A percentile compares a stretch with the other conserved stretches of the same genome.
These are phyloP conservation scores for Ophiostoma quercus DNA, from an alignment of 2,329 filamentous ascomycete genomes.

Conservation along the genomic window DNA sequence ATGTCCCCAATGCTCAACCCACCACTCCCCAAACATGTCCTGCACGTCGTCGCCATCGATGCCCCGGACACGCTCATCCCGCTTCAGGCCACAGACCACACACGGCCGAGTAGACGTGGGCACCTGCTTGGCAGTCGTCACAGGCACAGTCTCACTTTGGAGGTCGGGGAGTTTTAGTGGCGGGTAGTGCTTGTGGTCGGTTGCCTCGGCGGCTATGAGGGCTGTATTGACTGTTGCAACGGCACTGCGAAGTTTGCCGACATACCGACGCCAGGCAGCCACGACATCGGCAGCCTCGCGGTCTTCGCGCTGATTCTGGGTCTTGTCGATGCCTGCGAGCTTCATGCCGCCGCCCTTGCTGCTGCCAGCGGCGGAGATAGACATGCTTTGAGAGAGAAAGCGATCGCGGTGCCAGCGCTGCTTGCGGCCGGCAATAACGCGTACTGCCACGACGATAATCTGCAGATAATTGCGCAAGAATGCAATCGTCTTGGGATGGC, in stretches of 20 bases:
- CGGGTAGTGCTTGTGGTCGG: slow-evolving; percentile 26
- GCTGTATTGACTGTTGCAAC: slow-evolving; percentile 60
- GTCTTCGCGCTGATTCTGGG: slow-evolving; percentile 76
- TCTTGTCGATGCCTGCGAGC: slow-evolving; percentile 76
- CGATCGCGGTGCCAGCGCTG: slow-evolving; percentile 87
- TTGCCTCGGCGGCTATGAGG: slow-evolving; percentile 28
- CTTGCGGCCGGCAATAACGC: slow-evolving; percentile 77
- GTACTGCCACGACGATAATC: slow-evolving; percentile 64
- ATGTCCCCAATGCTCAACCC: slow-evolving; percentile 85
- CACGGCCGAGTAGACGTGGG: slow-evolving; percentile 70
- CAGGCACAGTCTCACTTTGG: slow-evolving; percentile 55
- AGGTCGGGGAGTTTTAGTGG: slow-evolving; percentile 63
- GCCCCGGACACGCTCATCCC: slow-evolving; percentile 74
- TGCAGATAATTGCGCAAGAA: slow-evolving; percentile 62
- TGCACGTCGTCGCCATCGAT: slow-evolving; percentile 67
- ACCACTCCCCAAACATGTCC: slow-evolving; percentile 96
- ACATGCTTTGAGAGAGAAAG: slow-evolving; percentile 79
- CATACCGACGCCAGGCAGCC: slow-evolving; percentile 66
- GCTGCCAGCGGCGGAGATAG: slow-evolving; percentile 62
- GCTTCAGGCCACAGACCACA: slow-evolving; percentile 78
- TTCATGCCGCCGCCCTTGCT: slow-evolving; percentile 82
- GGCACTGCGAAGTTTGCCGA: slow-evolving; percentile 68
- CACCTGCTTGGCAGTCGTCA: slow-evolving; percentile 66
- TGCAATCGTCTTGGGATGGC: slow-evolving; percentile 54
- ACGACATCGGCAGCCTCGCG: slow-evolving; percentile 76